Base-by-base conservation (phyloP, 257 asterid genomes). In the Lithospermum erythrorhizon region DNA sequence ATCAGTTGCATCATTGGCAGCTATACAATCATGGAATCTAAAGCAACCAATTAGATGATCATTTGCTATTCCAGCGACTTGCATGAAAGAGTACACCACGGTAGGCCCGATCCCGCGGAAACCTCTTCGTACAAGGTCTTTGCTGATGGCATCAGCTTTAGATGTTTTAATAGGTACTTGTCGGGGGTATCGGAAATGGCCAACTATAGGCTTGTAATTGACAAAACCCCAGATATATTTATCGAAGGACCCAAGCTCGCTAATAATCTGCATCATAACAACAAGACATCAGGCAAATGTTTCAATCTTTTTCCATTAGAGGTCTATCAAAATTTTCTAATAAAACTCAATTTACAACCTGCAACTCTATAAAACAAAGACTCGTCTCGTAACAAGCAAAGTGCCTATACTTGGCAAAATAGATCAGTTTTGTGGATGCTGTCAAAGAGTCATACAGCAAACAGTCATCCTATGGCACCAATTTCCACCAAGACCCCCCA, bases 21-120 rank as follows among this genome's bases (percentile, higher is more conserved):
- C 24, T 48, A 52, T 35, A 57, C 81, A 78, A 9, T 71, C 78
- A 18, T 70, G 80, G 63, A 73, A 78, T 65, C 83, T 75, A 71
- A 75, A 81, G 70, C 82, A 81, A 48, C 71, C 68, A 23, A 69
- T 49, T 29, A 78, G 79, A 64, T 78, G 83, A 53, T 78, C 83
- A 52, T 78, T 78, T 20, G 74, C 72, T 18, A 78, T 25, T 16
- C 83, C 83, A n/a, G 83, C 72, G 8, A 70, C 83, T 73, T 78
- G 83, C 83, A 78, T 78, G n/a, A 78, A 75, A 14, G 83, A 56
- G 78, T 78, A 75, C 51, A 75, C 56, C 6, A 78, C 73, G 0
- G 81, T 78, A 17, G 80, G 79, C 32, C 85, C 82, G 13, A 76
- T 78, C 18, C 79, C 13, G 49, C 75, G 66, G 54, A 79, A 75